phyloP scores from a whole-genome alignment of 2,329 filamentous ascomycete genomes.

The Trichoderma sp. region DNA sequence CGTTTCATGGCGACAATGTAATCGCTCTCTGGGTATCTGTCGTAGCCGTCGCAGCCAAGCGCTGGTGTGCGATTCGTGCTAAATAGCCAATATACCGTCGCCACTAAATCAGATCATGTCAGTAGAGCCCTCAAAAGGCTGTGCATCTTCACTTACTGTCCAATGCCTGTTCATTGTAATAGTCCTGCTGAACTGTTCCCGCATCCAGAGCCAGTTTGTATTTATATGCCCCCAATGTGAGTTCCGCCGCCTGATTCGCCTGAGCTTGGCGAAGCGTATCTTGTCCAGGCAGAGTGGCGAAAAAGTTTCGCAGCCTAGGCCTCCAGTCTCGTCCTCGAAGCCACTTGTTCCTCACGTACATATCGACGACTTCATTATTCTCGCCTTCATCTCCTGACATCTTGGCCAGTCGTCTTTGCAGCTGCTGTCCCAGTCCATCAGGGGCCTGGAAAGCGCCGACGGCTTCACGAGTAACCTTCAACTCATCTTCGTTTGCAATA shows the following conservation, averaged over 20 bases:
- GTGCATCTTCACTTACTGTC: not conserved
- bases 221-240: not conserved
- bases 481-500: not conserved
- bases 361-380: slow-evolving; percentile 11
- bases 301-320: slow-evolving; percentile 2
- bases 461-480: not conserved
- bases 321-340: slow-evolving; percentile 12
- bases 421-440: not conserved
- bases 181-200: slow-evolving; percentile 3
- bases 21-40: slow-evolving; percentile 9
- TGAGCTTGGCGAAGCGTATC: not conserved
- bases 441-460: not conserved
- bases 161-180: slow-evolving; percentile 5
- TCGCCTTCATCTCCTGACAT: not conserved
- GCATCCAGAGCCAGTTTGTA: not conserved
- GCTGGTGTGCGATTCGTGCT: slow-evolving; percentile 2
- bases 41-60: not conserved
- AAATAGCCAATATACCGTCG: not conserved
- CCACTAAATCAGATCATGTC: not conserved
- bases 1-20: slow-evolving; percentile 9
- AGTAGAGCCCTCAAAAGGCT: not conserved
- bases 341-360: slow-evolving; percentile 16
- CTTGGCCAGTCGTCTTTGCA: not conserved
- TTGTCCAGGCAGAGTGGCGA: slow-evolving; percentile 7
- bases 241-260: not conserved